Evolutionary conservation across 495 filamentous ascomycete species (phyloP).

Genomic region (Sphaerosporella brunnea): DNA sequence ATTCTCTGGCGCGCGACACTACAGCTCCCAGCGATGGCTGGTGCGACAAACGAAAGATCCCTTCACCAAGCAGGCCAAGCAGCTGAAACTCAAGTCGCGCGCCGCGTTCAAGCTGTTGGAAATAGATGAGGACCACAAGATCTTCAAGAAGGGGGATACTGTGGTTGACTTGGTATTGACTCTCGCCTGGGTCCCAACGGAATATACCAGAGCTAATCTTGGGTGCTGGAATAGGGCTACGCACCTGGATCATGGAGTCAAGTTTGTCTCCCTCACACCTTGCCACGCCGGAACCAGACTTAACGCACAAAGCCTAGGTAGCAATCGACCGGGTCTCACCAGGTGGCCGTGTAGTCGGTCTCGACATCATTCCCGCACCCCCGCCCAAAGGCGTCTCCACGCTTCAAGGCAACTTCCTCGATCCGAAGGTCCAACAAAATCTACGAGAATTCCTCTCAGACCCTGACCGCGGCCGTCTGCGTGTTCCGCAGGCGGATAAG

Average conservation of each 20-base stretch:
- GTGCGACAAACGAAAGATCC: slow-evolving; percentile 52
- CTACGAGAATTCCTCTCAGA: slow-evolving; percentile 59
- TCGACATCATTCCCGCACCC: slow-evolving; percentile 82
- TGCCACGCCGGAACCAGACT: background rate
- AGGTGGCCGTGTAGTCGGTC: slow-evolving; percentile 61
- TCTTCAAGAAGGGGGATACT: slow-evolving; percentile 65
- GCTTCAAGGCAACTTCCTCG: slow-evolving; percentile 84
- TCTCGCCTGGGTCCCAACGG: background rate
- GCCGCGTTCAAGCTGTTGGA: slow-evolving; percentile 86
- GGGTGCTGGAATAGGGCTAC: slow-evolving; percentile 45
- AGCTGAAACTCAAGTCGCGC: slow-evolving; percentile 64
- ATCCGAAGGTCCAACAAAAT: slow-evolving; percentile 47
- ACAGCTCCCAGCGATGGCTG: slow-evolving; percentile 72
- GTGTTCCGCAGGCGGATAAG: slow-evolving; percentile 9
- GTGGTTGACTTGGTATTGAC: slow-evolving; percentile 62
- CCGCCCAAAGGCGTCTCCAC: slow-evolving; percentile 78
- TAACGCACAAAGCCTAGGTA: slow-evolving; percentile 35
- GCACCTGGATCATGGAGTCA: slow-evolving; percentile 93
- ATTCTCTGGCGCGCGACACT: background rate
- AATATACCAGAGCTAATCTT: slow-evolving; percentile 8
- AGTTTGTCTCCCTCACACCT: slow-evolving; percentile 29
- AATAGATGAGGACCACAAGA: slow-evolving; percentile 60
- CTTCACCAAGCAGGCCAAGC: slow-evolving; percentile 51
- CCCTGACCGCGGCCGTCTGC: slow-evolving; percentile 39
- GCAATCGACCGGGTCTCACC: slow-evolving; percentile 61